Base-by-base conservation (phyloP, 2,329 filamentous ascomycete species). In the Aspergillus sp. region DNA sequence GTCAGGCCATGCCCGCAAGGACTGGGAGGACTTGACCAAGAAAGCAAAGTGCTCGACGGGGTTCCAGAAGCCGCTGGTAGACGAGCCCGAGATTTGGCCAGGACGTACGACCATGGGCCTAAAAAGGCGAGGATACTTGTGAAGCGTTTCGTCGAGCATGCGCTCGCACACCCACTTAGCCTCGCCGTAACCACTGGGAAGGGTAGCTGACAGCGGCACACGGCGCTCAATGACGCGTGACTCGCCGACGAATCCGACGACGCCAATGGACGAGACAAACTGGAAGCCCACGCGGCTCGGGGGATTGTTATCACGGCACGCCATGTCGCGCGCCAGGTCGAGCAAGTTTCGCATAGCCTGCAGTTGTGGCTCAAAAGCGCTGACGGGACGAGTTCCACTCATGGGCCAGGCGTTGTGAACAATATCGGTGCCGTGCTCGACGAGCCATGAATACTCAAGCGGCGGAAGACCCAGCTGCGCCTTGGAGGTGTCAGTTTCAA, bases 301-400 rank as follows among this genome's bases (percentile, higher is more conserved):
- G 1, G 22, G 22, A 22, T 22, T 22, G 22, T 6, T 22, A 22
- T 22, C 22, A 7, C 22, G 24, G 26, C 6, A 4, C 0, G 67
- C 61, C 7, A 67, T 62, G 0, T 71, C 67, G 6, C 63, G 48
- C 0, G 76, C 75, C 3, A 82, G 64, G 38, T 77, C 65, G 11
- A 79, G 70, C 2, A 85, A 64, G 55, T 79, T 76, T 5, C 78
- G 74, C 45, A 83, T 74, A 2, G 76, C 74, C 3, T 73, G 70
- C 43, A 72, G 66, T 41, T 66, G 62, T 4, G 54, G 41, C 33
- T 63, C 59, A 36, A 62, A 59, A 4, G 46, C 53, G 3, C 33
- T 32, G 2, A 65, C 14, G 1, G 61, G 58, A 2, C 55, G 49
- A 6, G 50, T 59, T 6, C 38, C 50, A 26, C 47, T 62, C 55